Base-by-base conservation (phyloP, 208 protist genomes). In the Trypanosoma brucei region DNA sequence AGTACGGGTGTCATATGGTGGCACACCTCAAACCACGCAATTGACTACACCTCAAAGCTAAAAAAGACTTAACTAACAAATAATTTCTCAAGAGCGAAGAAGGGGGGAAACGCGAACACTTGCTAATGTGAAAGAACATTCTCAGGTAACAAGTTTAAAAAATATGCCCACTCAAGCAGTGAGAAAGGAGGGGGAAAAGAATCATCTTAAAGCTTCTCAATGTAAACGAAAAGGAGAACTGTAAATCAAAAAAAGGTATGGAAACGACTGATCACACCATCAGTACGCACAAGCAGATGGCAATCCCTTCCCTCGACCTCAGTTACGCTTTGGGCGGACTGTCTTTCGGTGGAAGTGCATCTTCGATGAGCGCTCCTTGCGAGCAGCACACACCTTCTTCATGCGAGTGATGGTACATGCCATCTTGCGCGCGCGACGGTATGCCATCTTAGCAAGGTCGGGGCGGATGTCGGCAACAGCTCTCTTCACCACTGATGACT, bases 331-430 rank as follows among this genome's bases (percentile, higher is more conserved):
- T 44, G 83, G 68, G 62, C 86, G 86, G 44, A 86, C 79, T 11
- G 75, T 38, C 79, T 84, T 93, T 81, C 81, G 86, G 51, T 78
- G 71, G 73, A 90, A 93, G 57, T 48, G 80, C 63, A 69, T 76
- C 70, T 84, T 88, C 64, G 78, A 64, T 14, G 86, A 93, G 78
- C 70, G 83, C 59, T 70, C 86, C 86, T 93, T 93, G 79, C 83
- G 82, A 45, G 83, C 83, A 40, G 80, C 86, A 9, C 51, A 40
- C 30, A 93, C 78, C 76, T 88, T 88, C 50, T 62, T 68, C 53
- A 76, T 83, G 81, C 77, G 83, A 65, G 64, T 76, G 38, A 62
- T 55, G 39, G 88, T 79, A 72, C 56, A 62, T 11, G 86, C 81
- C 63, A 93, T 73, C 70, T 83, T 82, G 67, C 79, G 80, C 22